Evolutionary conservation across 495 filamentous ascomycete genomes (phyloP), one percentile per base, ranked within the genome.

Genomic region (Penicillium samsonianum): DNA sequence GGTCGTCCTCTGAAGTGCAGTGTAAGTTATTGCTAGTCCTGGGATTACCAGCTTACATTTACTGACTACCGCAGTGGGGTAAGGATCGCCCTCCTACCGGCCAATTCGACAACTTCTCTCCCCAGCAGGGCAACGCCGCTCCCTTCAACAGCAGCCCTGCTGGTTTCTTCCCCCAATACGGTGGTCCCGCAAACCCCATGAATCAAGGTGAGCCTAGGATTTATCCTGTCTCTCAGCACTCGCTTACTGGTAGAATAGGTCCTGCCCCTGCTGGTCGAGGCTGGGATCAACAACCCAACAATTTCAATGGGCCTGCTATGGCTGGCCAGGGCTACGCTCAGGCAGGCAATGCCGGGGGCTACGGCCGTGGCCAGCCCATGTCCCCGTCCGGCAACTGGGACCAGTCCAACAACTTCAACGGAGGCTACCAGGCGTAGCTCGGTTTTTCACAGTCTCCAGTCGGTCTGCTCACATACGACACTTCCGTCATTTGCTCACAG

Each of bases 1-100:
- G 94, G 94, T 26, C 89, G 94, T 65, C 95, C 94, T 49, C 72
- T 99, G 65, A 99, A 99, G 81, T 99, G 94, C 82, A 97, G 93
- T 73, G 93, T 97, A 85, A 72, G 91, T 88, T 63, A 50, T 42
- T 35, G 23, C 16, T 31, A 43, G 7, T n/a, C 9, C 7, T 19
- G 26, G 5, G 0, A 30, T 22, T 26, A 47, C 26, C 28, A n/a
- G 5, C 11, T 51, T 33, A 43, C 45, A 8, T 62, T 65, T 53
- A 53, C 70, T 77, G 61, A 78, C 59, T 20, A 5, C 52, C 37
- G 49, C 67, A 98, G 93, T 98, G 94, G 94, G 94, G 94, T 73
- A 98, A 98, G 78, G 94, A 98, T 76, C 94, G 95, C 71, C 91
- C 91, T 35, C 92, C 95, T 17, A 91, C 86, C 61, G 87, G 87